Percentiles rank a stretch among this genome's conserved stretches.
Conservation (phyloP, 306 rosid genomes). For the Cucurbita maxima region DNA sequence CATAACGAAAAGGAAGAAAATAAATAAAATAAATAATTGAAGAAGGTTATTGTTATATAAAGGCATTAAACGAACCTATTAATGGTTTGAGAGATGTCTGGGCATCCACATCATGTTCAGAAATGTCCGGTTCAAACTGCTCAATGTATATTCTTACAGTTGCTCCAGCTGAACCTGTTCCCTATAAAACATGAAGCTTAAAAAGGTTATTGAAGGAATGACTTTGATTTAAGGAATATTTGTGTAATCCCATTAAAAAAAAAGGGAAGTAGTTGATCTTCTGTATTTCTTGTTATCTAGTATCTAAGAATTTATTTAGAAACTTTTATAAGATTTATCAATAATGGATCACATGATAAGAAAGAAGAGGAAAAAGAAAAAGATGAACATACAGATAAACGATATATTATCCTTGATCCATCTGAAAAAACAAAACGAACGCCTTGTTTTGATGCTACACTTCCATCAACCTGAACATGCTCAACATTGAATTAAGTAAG, state of each 20-base stretch:
- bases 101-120: conserved; percentile 79
- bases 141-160: conserved; percentile 84
- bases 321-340: background rate
- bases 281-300: no score
- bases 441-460: conserved; percentile 83
- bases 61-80: conserved; percentile 40
- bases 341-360: background rate
- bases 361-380: background rate
- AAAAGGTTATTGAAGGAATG: background rate
- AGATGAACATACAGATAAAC: conserved; percentile 60
- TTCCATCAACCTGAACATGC: conserved; percentile 64
- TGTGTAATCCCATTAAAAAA: no score
- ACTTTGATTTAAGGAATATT: no score
- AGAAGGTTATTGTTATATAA: background rate
- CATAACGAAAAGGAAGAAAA: conserved; percentile 8
- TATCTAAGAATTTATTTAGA: no score
- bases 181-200: conserved; percentile 26
- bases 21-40: background rate
- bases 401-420: conserved; percentile 90
- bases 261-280: no score
- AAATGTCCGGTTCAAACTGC: conserved; percentile 64
- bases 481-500: background rate
- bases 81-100: conserved; percentile 74
- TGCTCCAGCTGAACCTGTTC: conserved; percentile 98
- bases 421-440: conserved; percentile 85